These are phyloP conservation scores for Aspergillus glaucus DNA, from an alignment of 2,329 filamentous ascomycete species.

Conservation along the genomic window DNA sequence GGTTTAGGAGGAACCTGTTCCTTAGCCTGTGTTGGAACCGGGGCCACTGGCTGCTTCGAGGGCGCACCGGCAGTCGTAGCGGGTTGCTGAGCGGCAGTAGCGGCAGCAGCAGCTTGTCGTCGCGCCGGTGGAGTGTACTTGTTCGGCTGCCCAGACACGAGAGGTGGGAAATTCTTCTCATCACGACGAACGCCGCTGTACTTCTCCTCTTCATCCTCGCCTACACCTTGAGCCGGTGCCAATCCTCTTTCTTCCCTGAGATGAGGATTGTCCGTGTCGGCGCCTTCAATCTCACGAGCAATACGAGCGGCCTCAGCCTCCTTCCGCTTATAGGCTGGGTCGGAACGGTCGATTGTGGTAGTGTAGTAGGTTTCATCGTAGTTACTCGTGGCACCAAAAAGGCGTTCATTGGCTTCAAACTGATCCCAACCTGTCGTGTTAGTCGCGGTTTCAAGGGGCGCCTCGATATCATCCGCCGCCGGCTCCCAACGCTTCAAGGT, in stretches of 20 bases:
- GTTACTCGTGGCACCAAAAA: conserved; percentile 81
- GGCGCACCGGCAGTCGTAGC: conserved; percentile 71
- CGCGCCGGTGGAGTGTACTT: conserved; percentile 90
- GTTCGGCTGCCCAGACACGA: conserved; percentile 54
- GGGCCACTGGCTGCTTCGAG: conserved; percentile 67
- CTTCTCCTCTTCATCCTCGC: conserved; percentile 84
- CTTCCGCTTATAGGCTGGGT: conserved; percentile 74
- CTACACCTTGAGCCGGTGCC: conserved; percentile 57
- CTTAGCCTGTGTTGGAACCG: conserved; percentile 24
- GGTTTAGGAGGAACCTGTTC: conserved; percentile 15
- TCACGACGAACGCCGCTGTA: conserved; percentile 89
- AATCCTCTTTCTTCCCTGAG: conserved; percentile 81
- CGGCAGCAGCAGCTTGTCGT: conserved; percentile 61
- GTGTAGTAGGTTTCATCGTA: conserved; percentile 96
- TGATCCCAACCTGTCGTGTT: conserved; percentile 70
- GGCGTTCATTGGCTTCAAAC: conserved; percentile 79
- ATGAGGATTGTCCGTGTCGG: conserved; percentile 67
- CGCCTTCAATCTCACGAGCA: conserved; percentile 82
- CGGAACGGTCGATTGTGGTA: conserved; percentile 75
- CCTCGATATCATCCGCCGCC: conserved; percentile 54
- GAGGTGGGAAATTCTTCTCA: conserved; percentile 54
- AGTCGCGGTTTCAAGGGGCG: conserved; percentile 62
- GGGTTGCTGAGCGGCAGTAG: conserved; percentile 41
- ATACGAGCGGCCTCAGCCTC: conserved; percentile 74
- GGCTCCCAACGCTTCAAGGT: conserved; percentile 77